Evolutionary conservation across 129 eudicot genomes (phyloP).

Genomic region (Helianthus tuberosus): DNA sequence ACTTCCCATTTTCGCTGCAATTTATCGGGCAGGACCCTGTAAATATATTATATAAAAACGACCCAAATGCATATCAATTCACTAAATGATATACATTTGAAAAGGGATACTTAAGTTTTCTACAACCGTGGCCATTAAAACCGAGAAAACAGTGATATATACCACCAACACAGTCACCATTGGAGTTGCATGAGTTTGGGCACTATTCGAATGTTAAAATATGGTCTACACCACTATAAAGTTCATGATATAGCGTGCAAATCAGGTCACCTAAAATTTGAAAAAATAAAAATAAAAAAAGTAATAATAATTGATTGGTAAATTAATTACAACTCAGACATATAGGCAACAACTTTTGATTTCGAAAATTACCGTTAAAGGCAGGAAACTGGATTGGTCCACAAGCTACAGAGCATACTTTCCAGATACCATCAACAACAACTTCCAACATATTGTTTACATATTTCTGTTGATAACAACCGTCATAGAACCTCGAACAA

Average conservation of each 20-base stretch:
- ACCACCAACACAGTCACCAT: constrained; percentile 93
- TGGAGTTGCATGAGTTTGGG: constrained; percentile 75
- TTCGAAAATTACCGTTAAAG: constrained; percentile 59
- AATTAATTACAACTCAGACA: neutral
- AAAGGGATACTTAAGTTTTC: too few relatives aligned
- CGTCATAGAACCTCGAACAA: constrained; percentile 89
- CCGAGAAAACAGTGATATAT: constrained; percentile 84
- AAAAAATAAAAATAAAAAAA: neutral
- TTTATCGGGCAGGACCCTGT: constrained; percentile 83
- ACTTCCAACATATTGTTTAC: constrained; percentile 76
- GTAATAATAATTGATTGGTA: neutral
- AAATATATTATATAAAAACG: constrained; percentile 8
- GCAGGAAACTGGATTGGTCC: too few relatives aligned
- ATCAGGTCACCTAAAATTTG: constrained; percentile 64
- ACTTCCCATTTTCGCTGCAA: constrained; percentile 77
- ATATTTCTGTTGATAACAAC: constrained; percentile 97
- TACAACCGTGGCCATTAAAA: too few relatives aligned
- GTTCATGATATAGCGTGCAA: constrained; percentile 95
- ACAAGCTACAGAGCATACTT: constrained; percentile 76
- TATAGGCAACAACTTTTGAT: neutral
- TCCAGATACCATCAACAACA: constrained; percentile 92
- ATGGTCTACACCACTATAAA: constrained; percentile 44
- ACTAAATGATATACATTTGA: too few relatives aligned
- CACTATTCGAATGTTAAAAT: constrained; percentile 63
- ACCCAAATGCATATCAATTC: too few relatives aligned